Evolutionary conservation across 2,329 filamentous ascomycete genomes (phyloP), one percentile per base, ranked within the genome.

Genomic region (Endothia cerciana): DNA sequence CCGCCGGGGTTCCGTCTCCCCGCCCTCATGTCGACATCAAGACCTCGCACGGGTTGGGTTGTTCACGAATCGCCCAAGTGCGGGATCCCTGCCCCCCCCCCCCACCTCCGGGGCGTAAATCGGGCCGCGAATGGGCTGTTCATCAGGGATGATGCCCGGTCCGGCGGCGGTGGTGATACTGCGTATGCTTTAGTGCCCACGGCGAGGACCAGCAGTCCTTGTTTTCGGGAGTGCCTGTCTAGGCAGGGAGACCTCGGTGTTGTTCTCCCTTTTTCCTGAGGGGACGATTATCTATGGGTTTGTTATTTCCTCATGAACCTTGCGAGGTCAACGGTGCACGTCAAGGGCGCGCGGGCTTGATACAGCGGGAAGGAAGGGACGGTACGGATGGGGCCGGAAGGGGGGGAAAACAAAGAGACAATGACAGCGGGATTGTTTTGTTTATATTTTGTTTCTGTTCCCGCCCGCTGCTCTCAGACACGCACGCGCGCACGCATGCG

Each of bases 111-210:
- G n/a, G n/a, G 19, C 22, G 53, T 19, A 17, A 22, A 38, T n/a
- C 30, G 8, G 4, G 10, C 5, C 17, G 10, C 57, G 40, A n/a
- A 10, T 15, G 57, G 10, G 28, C 45, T 38, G 33, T 25, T 15
- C 25, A 19, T 36, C 58, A 60, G 58, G 58, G 58, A 60, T 60
- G 58, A 60, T 60, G 58, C 58, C 58, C 41, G 58, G 41, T 45
- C 15, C 10, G 6, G 17, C 22, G 19, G 13, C 19, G 41, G 30
- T 36, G 22, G 45, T 47, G 58, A 36, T 13, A 36, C 17, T 36
- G 15, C 36, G 41, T 10, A 13, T 38, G 53, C 36, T 38, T 40
- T 33, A 36, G 49, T 53, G 49, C 11, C 49, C 49, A 45, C 6
- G 33, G 43, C 43, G 43, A 45, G 43, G 43, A 10, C 33, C 33